Conservation (phyloP, 2,329 filamentous ascomycete species). For the Pseudocercospora eumusae region DNA sequence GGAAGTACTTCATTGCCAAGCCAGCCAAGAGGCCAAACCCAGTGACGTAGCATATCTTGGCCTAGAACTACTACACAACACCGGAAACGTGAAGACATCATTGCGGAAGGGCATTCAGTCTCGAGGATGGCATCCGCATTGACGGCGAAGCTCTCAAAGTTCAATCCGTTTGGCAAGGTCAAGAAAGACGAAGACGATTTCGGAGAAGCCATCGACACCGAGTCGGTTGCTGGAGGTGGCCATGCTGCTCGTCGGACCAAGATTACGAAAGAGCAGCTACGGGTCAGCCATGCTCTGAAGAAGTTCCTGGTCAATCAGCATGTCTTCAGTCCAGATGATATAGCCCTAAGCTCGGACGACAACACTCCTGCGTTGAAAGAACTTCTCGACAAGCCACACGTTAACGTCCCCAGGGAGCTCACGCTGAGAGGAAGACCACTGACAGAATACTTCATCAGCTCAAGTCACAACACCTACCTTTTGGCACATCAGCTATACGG, state of each 20-base stretch:
- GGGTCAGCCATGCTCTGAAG: conserved; percentile 61
- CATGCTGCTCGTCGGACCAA: conserved; percentile 54
- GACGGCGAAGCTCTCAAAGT: conserved; percentile 39
- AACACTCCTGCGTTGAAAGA: conserved; percentile 51
- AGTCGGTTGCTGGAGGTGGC: conserved; percentile 60
- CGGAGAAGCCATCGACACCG: conserved; percentile 55
- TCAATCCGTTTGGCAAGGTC: conserved; percentile 45
- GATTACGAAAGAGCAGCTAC: conserved; percentile 56
- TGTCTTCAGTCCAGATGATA: conserved; percentile 54
- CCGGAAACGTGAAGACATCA: too few species aligned
- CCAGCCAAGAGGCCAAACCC: neutral
- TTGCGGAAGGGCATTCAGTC: neutral
- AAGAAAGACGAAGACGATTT: conserved; percentile 53
- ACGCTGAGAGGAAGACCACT: conserved; percentile 62
- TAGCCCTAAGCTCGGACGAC: conserved; percentile 49
- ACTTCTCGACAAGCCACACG: conserved; percentile 60
- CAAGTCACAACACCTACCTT: conserved; percentile 73
- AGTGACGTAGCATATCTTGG: neutral
- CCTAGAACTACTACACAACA: too few species aligned
- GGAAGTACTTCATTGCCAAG: neutral
- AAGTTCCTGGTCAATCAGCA: conserved; percentile 57
- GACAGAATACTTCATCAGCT: conserved; percentile 71
- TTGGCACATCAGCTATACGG: conserved; percentile 70
- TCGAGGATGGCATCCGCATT: conserved; percentile 22
- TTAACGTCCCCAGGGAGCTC: conserved; percentile 57